A percentile compares a stretch with the other conserved stretches of the same genome.
Conservation (phyloP, 345 rosid genomes). For the Rhodamnia argentea region DNA sequence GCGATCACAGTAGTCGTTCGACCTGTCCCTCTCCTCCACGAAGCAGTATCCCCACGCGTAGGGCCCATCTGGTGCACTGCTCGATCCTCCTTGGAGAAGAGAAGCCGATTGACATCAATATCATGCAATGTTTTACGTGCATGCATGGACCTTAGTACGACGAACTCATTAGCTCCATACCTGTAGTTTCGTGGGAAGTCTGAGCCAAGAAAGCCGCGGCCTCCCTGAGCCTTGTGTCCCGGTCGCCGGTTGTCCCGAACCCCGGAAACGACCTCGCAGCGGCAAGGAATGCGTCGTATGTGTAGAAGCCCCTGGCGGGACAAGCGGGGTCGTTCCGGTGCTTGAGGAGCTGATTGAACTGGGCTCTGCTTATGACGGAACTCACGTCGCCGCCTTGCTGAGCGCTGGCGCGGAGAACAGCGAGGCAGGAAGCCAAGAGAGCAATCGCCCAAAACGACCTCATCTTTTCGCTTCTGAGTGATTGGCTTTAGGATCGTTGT, state of each 20-base stretch:
- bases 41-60: conserved; percentile 24
- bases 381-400: not conserved
- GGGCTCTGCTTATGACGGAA: conserved; percentile 7
- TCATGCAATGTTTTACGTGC: not conserved
- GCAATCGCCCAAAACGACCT: not conserved
- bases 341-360: conserved; percentile 34
- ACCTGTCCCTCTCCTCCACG: conserved; percentile 3
- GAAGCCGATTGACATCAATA: not conserved
- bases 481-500: not conserved
- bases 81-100: conserved; percentile 12
- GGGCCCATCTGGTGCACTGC: conserved; percentile 17
- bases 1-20: conserved; percentile 4
- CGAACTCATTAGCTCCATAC: not conserved
- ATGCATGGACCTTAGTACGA: not conserved
- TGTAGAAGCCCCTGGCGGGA: conserved; percentile 37
- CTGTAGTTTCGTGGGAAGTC: conserved; percentile 66
- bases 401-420: not conserved
- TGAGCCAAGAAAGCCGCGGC: conserved; percentile 62
- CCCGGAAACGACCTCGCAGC: conserved; percentile 36
- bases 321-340: conserved; percentile 39
- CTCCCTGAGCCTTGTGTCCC: conserved; percentile 30
- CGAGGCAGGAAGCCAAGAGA: not conserved
- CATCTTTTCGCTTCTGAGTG: not conserved
- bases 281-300: conserved; percentile 45
- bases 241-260: conserved; percentile 41